Base-by-base conservation (phyloP, 2,329 filamentous ascomycete species). In the Fusarium siculi region DNA sequence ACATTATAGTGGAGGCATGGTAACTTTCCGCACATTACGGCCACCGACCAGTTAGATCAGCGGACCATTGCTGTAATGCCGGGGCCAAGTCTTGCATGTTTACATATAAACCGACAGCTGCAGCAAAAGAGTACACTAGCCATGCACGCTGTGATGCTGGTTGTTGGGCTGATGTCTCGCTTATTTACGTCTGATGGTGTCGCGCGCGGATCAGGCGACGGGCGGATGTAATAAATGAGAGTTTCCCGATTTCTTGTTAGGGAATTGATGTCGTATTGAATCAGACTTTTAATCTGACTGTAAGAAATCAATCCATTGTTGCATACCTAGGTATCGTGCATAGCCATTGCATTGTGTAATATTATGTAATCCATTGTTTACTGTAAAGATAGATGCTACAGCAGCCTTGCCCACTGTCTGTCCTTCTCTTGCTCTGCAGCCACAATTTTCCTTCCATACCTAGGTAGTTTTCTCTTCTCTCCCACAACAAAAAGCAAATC, bases 401-500 rank as follows among this genome's bases (percentile, higher is more conserved):
- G 15, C 15, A 30, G 25, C 28, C 15, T 25, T 25, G 9, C n/a
- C 18, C 28, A 32, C 46, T 7, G 15, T 32, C 46, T 50, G 47
- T n/a, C 21, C 50, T 53, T 25, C 21, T 54, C 50, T 21, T 34
- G 47, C 12, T 23, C 23, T 53, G 14, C 34, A 53, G 23, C 50
- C 50, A 53, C 34, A 39, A 39, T 54, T 54, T 28, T 37, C 19
- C 16, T 10, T 12, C 16, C 11, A 21, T 8, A n/a, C n/a, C n/a
- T 8, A 30, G 9, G 19, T 32, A 30, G 53, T 62, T 62, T 39
- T 34, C 46, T 62, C 57, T 65, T 62, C n/a, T 40, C 62, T 53
- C 47, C 18, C 18, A 52, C n/a, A 19, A 8, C 30, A 23, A 54
- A 40, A 54, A 54, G 50, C 50, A 54, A 28, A 39, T 9, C 23